Conservation (phyloP, 805 yeast genomes). For the Myxozyma udenii region DNA sequence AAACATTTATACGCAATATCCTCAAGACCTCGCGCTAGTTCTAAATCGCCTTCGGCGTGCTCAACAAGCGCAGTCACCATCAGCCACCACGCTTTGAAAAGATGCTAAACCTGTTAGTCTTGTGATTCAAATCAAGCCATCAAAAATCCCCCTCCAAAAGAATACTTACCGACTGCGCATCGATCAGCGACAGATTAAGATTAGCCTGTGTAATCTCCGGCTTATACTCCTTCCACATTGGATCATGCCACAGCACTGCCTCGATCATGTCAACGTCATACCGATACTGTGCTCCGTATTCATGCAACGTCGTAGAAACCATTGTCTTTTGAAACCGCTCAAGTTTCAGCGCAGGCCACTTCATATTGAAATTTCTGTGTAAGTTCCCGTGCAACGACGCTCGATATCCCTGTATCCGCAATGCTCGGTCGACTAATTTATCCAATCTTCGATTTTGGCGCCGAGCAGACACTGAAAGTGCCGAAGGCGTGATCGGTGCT, state of each 20-base stretch:
- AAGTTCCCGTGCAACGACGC: slow-evolving; percentile 48
- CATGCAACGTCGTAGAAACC: slow-evolving; percentile 40
- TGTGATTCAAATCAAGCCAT: neutral
- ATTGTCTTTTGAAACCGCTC: slow-evolving; percentile 53
- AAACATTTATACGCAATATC: slow-evolving; percentile 51
- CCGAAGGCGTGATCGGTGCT: neutral
- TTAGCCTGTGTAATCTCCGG: slow-evolving; percentile 56
- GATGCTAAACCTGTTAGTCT: too few species aligned
- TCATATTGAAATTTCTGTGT: slow-evolving; percentile 46
- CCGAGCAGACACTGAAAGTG: slow-evolving; percentile 1
- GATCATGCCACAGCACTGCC: slow-evolving; percentile 47
- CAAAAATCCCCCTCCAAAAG: neutral
- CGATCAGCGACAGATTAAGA: slow-evolving; percentile 57
- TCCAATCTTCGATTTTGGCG: slow-evolving; percentile 28
- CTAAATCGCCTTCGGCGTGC: slow-evolving; percentile 37
- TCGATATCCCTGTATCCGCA: slow-evolving; percentile 49
- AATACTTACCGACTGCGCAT: slow-evolving; percentile 52
- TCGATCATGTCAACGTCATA: slow-evolving; percentile 67
- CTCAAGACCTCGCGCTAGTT: slow-evolving; percentile 19
- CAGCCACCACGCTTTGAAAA: slow-evolving; percentile 77
- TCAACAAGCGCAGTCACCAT: slow-evolving; percentile 58
- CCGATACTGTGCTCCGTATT: slow-evolving; percentile 52
- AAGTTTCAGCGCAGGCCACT: slow-evolving; percentile 50
- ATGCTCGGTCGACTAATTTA: slow-evolving; percentile 38
- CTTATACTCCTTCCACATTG: slow-evolving; percentile 50